phyloP scores from a whole-genome alignment of 768 basidiomycete genomes.

The Saitozyma podzolica region DNA sequence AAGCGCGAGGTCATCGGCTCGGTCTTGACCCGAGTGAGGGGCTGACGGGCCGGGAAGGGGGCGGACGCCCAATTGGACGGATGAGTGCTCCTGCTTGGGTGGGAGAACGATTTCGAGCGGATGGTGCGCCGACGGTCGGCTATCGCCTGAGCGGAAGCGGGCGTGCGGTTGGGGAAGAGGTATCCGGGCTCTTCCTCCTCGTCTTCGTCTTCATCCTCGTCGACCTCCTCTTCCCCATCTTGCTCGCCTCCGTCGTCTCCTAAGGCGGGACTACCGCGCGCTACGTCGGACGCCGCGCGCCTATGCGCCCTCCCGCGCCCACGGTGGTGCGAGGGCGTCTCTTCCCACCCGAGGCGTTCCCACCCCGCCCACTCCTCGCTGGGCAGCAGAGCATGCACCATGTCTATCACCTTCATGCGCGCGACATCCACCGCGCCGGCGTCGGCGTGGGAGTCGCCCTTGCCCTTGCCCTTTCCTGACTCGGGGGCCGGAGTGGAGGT shows the following conservation, averaged over 20 bases:
- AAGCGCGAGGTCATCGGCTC: not conserved
- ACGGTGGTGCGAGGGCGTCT: slow-evolving; percentile 18
- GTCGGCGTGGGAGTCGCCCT: not conserved
- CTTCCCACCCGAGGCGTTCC: slow-evolving; percentile 51
- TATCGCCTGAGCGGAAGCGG: slow-evolving; percentile 34
- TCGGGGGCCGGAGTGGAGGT: not conserved
- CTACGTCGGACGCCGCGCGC: not conserved
- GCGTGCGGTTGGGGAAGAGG: slow-evolving; percentile 50
- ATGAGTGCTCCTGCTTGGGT: too few relatives aligned
- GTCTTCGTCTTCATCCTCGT: slow-evolving; percentile 23
- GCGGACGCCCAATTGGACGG: too few relatives aligned
- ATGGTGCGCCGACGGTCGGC: slow-evolving; percentile 22
- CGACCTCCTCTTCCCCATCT: not conserved
- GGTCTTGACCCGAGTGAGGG: too few relatives aligned
- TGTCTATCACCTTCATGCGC: slow-evolving; percentile 34
- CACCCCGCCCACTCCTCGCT: slow-evolving; percentile 52
- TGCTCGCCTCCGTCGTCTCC: not conserved
- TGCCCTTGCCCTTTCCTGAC: not conserved
- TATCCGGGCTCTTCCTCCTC: slow-evolving; percentile 51
- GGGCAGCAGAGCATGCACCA: slow-evolving; percentile 46
- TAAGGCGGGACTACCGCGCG: not conserved
- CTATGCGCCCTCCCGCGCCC: not conserved
- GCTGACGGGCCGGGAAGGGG: too few relatives aligned
- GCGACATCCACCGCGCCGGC: slow-evolving; percentile 20
- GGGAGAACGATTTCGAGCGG: slow-evolving; percentile 12